Evolutionary conservation across 2,329 filamentous ascomycete genomes (phyloP).

Genomic region (Diplodia mutila): DNA sequence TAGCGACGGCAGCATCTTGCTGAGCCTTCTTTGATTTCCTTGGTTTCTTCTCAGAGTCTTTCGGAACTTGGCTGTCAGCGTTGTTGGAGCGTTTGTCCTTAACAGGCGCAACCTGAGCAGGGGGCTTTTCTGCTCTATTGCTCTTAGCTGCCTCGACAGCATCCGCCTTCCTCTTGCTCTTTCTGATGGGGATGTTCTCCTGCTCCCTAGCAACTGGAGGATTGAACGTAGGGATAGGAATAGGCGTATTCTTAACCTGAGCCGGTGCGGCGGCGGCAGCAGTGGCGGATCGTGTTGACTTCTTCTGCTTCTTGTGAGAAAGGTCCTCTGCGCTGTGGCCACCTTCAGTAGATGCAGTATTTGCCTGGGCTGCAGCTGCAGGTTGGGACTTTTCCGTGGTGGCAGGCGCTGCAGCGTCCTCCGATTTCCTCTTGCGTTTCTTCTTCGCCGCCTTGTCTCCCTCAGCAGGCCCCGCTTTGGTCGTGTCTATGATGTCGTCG

Average conservation of each 20-base stretch:
- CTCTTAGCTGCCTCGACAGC: not conserved
- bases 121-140: not conserved
- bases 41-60: not conserved
- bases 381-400: not conserved
- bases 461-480: not conserved
- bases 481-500: not conserved
- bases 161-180: constrained; percentile 17
- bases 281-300: not conserved
- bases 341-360: not conserved
- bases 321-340: not conserved
- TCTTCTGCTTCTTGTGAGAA: constrained; percentile 22
- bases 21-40: constrained; percentile 11
- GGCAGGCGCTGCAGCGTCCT: not conserved
- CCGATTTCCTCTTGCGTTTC: constrained; percentile 23
- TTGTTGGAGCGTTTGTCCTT: not conserved
- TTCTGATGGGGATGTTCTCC: not conserved
- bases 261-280: not conserved
- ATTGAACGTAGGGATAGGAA: constrained; percentile 8
- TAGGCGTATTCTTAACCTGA: constrained; percentile 14
- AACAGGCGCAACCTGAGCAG: not conserved
- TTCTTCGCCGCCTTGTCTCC: not conserved
- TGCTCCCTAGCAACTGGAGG: not conserved
- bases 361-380: not conserved
- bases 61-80: not conserved
- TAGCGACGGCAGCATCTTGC: not conserved